Conservation (phyloP, 352 stramenopile genomes). For the Globisporangium cylindrosporum region DNA sequence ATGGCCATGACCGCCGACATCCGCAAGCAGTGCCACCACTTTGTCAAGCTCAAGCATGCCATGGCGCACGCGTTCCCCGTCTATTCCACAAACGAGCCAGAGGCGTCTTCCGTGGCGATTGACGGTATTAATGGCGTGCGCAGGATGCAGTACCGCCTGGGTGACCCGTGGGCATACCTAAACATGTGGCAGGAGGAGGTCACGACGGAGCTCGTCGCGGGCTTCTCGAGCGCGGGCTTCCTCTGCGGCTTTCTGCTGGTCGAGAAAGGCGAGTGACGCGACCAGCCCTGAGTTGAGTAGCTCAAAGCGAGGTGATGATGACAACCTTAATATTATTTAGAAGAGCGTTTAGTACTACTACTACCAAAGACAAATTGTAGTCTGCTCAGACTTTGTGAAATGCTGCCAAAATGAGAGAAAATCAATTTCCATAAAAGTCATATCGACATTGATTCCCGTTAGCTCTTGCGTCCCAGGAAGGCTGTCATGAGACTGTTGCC, state of each 20-base stretch:
- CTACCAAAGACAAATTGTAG: not conserved
- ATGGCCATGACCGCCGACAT: constrained; percentile 47
- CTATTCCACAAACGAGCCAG: not conserved
- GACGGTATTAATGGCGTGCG: constrained; percentile 16
- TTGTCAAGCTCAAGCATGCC: constrained; percentile 46
- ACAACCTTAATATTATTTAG: constrained; percentile 13
- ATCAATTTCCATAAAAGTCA: not conserved
- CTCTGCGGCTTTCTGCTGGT: constrained; percentile 55
- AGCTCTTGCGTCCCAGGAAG: constrained; percentile 18
- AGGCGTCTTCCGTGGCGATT: not conserved
- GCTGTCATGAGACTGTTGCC: constrained; percentile 11
- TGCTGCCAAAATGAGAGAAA: not conserved
- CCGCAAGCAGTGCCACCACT: constrained; percentile 53
- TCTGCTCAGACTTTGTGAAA: not conserved
- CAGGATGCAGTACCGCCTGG: constrained; percentile 41
- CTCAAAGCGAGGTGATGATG: not conserved
- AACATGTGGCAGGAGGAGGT: constrained; percentile 42
- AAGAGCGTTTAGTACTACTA: not conserved
- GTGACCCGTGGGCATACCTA: constrained; percentile 24
- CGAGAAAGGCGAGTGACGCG: constrained; percentile 35
- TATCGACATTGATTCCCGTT: not conserved
- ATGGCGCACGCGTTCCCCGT: constrained; percentile 40
- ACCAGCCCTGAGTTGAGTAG: not conserved
- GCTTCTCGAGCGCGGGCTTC: constrained; percentile 39
- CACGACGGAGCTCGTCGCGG: constrained; percentile 46